Evolutionary conservation across 1,284 basidiomycete species (phyloP).

Genomic region (Vanrija sp.): DNA sequence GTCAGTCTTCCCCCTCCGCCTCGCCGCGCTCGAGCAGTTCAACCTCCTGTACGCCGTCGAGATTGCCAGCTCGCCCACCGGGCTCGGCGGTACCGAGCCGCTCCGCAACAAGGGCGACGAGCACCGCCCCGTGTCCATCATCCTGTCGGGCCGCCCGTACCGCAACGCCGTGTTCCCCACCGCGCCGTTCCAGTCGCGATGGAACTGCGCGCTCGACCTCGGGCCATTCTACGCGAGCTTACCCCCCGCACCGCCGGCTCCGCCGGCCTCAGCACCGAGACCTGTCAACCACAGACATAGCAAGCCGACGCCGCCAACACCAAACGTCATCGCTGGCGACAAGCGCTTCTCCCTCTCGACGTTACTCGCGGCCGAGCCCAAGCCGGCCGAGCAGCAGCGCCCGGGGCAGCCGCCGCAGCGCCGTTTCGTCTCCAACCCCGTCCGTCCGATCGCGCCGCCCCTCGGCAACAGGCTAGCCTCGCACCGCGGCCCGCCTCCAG

Average conservation of each 20-base stretch:
- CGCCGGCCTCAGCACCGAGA: constrained; percentile 4
- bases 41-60: constrained; percentile 81
- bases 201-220: constrained; percentile 82
- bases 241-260: constrained; percentile 17
- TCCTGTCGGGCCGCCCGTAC: constrained; percentile 65
- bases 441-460: neutral
- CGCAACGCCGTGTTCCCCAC: constrained; percentile 53
- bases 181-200: constrained; percentile 67
- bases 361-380: constrained; percentile 23
- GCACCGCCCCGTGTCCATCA: constrained; percentile 70
- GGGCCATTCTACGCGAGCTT: constrained; percentile 48
- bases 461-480: too few species aligned
- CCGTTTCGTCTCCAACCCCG: constrained; percentile 10
- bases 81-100: constrained; percentile 7
- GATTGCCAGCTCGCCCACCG: constrained; percentile 22
- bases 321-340: constrained; percentile 46
- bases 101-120: constrained; percentile 52
- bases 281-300: constrained; percentile 1
- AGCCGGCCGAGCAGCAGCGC: neutral
- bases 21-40: constrained; percentile 69
- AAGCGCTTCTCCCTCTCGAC: constrained; percentile 45
- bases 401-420: neutral
- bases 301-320: constrained; percentile 13
- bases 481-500: too few species aligned
- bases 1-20: constrained; percentile 60